Base-by-base conservation (phyloP, 2,329 filamentous ascomycete species). In the Fusarium newnesense region DNA sequence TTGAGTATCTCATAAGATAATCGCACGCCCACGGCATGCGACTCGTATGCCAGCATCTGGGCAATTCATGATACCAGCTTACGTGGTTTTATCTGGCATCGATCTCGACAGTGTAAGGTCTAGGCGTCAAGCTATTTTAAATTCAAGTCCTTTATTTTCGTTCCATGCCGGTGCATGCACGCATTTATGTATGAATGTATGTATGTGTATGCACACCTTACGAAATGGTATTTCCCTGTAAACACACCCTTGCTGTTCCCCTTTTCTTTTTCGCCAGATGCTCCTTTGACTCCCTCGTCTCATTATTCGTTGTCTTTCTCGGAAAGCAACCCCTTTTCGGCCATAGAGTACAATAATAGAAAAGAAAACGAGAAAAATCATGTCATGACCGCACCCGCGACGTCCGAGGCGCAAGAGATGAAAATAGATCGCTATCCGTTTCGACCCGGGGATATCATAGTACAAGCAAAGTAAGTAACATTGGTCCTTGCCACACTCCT, bases 381-480 rank as follows among this genome's bases (percentile, higher is more conserved):
- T 21, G 44, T 28, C 50, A 16, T 40, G 58, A 69, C 54, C 28
- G 37, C 53, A 42, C 40, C 18, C 39, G 44, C 57, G 52, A 30
- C 52, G 43, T 57, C 39, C 39, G 40, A 67, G 53, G 44, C 42
- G 28, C 39, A 60, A 61, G 40, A 62, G 63, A 62, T 63, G 43
- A 50, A 64, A 69, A 69, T 63, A 65, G 46, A 72, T 54, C 70
- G 70, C 70, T 71, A 58, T 72, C 59, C 67, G 67, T 69, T 73
- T 60, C 65, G 60, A 65, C 64, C 71, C 57, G 57, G 71, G 71
- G 67, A 74, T 74, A 74, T 74, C 71, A 74, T 74, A 69, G 62
- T 74, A 70, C 67, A 71, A 74, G 67, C 66, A 67, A 74, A 57
- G 36, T 30, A 60, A 43, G 44, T 67, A 60, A 50, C 52, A 60